These are phyloP conservation scores for Oryza longistaminata DNA, from an alignment of 176 grass and related monocot species.

Conservation along the genomic window DNA sequence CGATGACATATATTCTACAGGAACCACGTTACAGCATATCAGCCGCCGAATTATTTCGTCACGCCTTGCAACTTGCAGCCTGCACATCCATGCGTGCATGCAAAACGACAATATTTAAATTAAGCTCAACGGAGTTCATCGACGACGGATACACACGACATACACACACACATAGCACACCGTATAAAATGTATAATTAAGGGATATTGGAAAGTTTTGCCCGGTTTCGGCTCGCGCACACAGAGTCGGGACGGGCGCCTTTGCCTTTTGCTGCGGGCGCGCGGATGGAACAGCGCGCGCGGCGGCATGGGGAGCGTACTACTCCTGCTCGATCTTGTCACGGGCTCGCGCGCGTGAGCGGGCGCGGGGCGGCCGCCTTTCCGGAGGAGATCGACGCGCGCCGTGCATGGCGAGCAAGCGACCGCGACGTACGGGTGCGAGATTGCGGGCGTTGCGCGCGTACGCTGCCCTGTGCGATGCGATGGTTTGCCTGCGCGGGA, in stretches of 20 bases:
- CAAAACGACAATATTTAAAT: not conserved
- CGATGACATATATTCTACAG: not conserved
- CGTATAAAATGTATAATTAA: not conserved
- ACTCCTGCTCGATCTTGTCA: not conserved
- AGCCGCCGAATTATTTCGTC: not conserved
- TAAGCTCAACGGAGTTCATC: not conserved
- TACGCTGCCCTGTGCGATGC: not conserved
- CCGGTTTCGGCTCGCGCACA: conserved; percentile 33
- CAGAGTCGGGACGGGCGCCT: not conserved
- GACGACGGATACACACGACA: not conserved
- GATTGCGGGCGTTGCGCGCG: not conserved
- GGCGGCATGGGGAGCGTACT: conserved; percentile 12
- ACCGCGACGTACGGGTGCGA: not conserved
- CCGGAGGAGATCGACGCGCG: not conserved
- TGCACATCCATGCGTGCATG: not conserved
- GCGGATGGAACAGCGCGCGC: conserved; percentile 16
- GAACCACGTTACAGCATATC: not conserved
- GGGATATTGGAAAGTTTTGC: conserved; percentile 5
- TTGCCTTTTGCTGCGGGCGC: not conserved
- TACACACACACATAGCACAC: not conserved
- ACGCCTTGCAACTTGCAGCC: not conserved
- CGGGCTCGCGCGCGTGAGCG: conserved; percentile 5
- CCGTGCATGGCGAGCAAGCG: not conserved
- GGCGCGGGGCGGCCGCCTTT: not conserved
- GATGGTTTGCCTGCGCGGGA: conserved; percentile 13